A percentile compares a stretch with the other conserved stretches of the same genome.
Conservation (phyloP, 495 filamentous ascomycete species). For the Aspergillus bertholletiae region DNA sequence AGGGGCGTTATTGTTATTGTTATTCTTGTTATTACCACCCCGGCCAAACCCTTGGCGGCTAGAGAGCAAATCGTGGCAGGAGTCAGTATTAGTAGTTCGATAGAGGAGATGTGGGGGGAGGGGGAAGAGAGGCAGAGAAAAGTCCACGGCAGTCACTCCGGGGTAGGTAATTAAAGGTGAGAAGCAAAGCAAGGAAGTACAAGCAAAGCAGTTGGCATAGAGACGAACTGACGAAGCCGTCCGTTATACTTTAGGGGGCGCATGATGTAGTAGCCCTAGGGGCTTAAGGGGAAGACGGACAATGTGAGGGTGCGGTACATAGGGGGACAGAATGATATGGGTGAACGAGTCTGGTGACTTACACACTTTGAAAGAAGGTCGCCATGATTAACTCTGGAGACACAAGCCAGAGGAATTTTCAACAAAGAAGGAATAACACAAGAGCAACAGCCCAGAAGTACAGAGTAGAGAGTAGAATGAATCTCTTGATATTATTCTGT, state of each 20-base stretch:
- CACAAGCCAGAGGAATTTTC: neutral
- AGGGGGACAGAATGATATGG: too few relatives aligned
- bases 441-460: too few relatives aligned
- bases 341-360: conserved; percentile 39
- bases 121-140: neutral
- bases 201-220: neutral
- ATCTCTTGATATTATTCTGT: conserved; percentile 7
- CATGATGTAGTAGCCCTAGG: conserved; percentile 22
- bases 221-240: neutral
- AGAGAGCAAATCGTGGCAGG: conserved; percentile 9
- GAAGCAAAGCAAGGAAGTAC: neutral
- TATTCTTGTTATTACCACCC: conserved; percentile 52
- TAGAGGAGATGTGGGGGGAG: conserved; percentile 29
- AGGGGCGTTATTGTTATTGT: conserved; percentile 43
- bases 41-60: conserved; percentile 52
- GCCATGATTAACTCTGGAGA: conserved; percentile 53
- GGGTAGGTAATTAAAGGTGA: conserved; percentile 3
- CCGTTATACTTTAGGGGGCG: conserved; percentile 22
- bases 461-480: conserved; percentile 7
- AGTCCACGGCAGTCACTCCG: neutral
- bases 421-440: neutral
- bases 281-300: conserved; percentile 14
- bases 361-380: conserved; percentile 78
- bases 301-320: conserved; percentile 12
- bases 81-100: conserved; percentile 39